These are phyloP conservation scores for Aureobasidium sp. DNA, from an alignment of 2,329 filamentous ascomycete genomes.

Conservation along the genomic window DNA sequence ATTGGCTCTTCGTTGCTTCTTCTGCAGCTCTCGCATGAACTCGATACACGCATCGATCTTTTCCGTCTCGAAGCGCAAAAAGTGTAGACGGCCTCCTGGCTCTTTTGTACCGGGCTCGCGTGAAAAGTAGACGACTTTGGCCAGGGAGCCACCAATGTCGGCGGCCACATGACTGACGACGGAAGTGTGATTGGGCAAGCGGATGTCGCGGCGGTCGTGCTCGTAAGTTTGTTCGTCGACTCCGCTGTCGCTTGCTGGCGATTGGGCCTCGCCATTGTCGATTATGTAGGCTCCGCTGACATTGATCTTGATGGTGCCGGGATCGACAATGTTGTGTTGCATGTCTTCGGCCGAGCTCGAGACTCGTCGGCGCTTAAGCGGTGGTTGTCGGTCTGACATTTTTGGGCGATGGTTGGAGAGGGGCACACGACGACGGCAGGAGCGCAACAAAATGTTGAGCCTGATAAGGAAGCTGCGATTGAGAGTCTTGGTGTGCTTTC, in stretches of 20 bases:
- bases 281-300: slow-evolving; percentile 95
- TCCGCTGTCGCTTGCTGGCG: slow-evolving; percentile 28
- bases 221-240: slow-evolving; percentile 48
- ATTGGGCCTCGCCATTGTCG: slow-evolving; percentile 43
- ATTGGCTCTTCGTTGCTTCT: slow-evolving; percentile 53
- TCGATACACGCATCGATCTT: slow-evolving; percentile 88
- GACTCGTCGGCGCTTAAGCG: slow-evolving; percentile 27
- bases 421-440: slow-evolving; percentile 3
- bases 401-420: neutral
- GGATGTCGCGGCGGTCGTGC: slow-evolving; percentile 82
- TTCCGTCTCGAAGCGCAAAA: slow-evolving; percentile 93
- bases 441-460: slow-evolving; percentile 6
- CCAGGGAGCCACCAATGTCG: slow-evolving; percentile 94
- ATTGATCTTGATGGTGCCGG: slow-evolving; percentile 80
- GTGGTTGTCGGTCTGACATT: slow-evolving; percentile 14
- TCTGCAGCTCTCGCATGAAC: slow-evolving; percentile 79
- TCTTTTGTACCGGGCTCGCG: slow-evolving; percentile 71
- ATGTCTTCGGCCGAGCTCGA: slow-evolving; percentile 37
- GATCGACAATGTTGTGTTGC: slow-evolving; percentile 49
- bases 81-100: slow-evolving; percentile 84
- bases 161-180: slow-evolving; percentile 95
- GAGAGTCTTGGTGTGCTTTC: neutral
- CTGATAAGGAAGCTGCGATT: slow-evolving; percentile 9
- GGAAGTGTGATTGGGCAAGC: slow-evolving; percentile 90
- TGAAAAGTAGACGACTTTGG: slow-evolving; percentile 96